A percentile compares a stretch with the other conserved stretches of the same genome.
phyloP scores from a whole-genome alignment of 768 basidiomycete species.

The Stropharia rugosoannulata region DNA sequence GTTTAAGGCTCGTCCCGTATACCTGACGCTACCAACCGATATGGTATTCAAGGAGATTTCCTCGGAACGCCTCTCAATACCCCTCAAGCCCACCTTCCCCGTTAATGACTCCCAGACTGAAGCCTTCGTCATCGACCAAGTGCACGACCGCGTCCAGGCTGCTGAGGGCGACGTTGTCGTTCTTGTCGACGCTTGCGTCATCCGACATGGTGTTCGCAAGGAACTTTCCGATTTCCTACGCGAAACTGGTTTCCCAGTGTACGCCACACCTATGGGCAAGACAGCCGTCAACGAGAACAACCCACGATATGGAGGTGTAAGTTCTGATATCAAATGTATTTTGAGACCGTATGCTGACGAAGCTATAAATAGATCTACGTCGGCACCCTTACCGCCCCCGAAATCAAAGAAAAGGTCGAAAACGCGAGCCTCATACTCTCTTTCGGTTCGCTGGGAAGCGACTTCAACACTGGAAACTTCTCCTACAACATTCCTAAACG shows the following conservation, averaged over 20 bases:
- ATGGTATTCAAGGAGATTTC: conserved; percentile 71
- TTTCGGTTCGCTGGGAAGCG: conserved; percentile 67
- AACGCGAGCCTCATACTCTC: conserved; percentile 73
- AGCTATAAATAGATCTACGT: conserved; percentile 59
- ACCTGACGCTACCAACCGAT: conserved; percentile 85
- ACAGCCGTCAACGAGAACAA: conserved; percentile 69
- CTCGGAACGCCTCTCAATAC: conserved; percentile 56
- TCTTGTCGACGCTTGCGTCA: conserved; percentile 79
- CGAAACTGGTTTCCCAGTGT: conserved; percentile 71
- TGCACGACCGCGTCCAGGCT: conserved; percentile 59
- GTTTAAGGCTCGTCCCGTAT: conserved; percentile 76
- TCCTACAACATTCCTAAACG: conserved; percentile 65
- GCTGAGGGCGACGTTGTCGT: conserved; percentile 72
- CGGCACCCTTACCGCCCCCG: conserved; percentile 66
- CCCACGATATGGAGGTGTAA: conserved; percentile 76
- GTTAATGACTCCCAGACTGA: conserved; percentile 59
- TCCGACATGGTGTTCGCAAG: conserved; percentile 64
- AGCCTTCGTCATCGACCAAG: conserved; percentile 71
- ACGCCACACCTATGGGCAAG: conserved; percentile 81
- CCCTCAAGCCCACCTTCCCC: conserved; percentile 48
- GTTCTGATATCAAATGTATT: not conserved
- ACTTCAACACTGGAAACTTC: conserved; percentile 91
- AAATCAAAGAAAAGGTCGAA: conserved; percentile 72
- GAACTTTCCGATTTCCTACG: conserved; percentile 63
- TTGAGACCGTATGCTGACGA: not conserved